Base-by-base conservation (phyloP, 2,329 filamentous ascomycete genomes). In the Biscogniauxia sp. region DNA sequence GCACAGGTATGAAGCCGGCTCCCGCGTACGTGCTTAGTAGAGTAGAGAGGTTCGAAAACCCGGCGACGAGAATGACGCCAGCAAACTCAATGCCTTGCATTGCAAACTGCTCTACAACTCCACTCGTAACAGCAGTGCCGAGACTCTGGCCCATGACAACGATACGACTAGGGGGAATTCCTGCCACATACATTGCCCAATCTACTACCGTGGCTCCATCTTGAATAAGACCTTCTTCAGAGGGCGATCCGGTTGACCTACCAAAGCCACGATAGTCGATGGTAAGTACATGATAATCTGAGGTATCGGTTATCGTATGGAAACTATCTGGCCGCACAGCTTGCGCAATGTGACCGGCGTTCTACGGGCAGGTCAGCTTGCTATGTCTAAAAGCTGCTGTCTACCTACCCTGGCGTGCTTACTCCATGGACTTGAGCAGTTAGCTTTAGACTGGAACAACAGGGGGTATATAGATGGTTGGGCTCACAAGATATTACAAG, bases 251-350 rank as follows among this genome's bases (percentile, higher is more conserved):
- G 0, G 88, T 91, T 8, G 91, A 95, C 49, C 85, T 82, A 0
- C 93, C 93, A 68, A 92, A 97, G 6, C 93, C 93, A 19, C 93
- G 89, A 76, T 97, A 97, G 79, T 97, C 93, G 69, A 97, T 87
- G 49, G 92, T 86, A n/a, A 97, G 80, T 52, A 97, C 84, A 72
- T 97, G 93, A 58, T 93, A 87, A 0, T 83, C 84, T 1, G 89
- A 90, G 2, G 88, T 86, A 56, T 89, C 85, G 3, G 92, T 86
- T 51, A 97, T 79, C 52, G 88, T 83, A 68, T 93, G 91, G 73
- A 96, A 96, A 59, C 87, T 90, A 32, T 87, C 82, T 1, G 92
- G 89, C 17, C 94, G 87, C 72, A 88, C 84, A 61, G 86, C 87
- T 73, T 96, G 91, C 19, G 89, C 92, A 28, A 98, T 76, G 69